Conservation (phyloP, 1,139 yeast genomes). For the Taphrina wiesneri region DNA sequence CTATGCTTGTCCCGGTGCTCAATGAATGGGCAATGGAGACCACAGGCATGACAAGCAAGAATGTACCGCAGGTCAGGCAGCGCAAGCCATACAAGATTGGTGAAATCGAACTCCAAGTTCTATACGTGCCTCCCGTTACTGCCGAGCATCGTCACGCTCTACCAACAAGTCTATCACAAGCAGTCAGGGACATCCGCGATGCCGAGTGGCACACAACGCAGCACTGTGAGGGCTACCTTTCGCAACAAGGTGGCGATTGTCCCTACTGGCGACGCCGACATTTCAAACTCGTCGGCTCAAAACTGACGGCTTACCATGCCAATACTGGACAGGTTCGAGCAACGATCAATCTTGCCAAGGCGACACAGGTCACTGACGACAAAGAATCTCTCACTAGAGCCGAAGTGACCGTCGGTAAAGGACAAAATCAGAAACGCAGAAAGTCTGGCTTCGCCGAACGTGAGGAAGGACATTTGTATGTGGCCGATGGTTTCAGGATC, state of each 20-base stretch:
- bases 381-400: conserved; percentile 43
- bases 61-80: conserved; percentile 6
- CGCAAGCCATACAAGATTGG: conserved; percentile 35
- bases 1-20: conserved; percentile 33
- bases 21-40: conserved; percentile 41
- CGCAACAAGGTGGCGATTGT: conserved; percentile 81
- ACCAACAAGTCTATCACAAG: conserved; percentile 36
- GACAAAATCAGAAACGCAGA: conserved; percentile 41
- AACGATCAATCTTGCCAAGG: conserved; percentile 62
- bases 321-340: conserved; percentile 63
- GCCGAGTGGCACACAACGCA: conserved; percentile 38
- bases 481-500: conserved; percentile 54
- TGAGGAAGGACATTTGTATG: conserved; percentile 36
- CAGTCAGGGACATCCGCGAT: conserved; percentile 34
- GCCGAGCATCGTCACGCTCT: conserved; percentile 13
- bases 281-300: conserved; percentile 61
- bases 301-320: conserved; percentile 66
- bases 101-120: conserved; percentile 30
- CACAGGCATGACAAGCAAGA: conserved; percentile 36
- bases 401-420: conserved; percentile 44
- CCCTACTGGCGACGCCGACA: conserved; percentile 65
- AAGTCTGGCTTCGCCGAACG: conserved; percentile 34
- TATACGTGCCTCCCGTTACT: conserved; percentile 34
- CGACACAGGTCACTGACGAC: conserved; percentile 48
- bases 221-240: conserved; percentile 60